Percentiles rank a stretch among this genome's conserved stretches.
phyloP scores from a whole-genome alignment of 352 stramenopile species.

The Blastocystis sp. region DNA sequence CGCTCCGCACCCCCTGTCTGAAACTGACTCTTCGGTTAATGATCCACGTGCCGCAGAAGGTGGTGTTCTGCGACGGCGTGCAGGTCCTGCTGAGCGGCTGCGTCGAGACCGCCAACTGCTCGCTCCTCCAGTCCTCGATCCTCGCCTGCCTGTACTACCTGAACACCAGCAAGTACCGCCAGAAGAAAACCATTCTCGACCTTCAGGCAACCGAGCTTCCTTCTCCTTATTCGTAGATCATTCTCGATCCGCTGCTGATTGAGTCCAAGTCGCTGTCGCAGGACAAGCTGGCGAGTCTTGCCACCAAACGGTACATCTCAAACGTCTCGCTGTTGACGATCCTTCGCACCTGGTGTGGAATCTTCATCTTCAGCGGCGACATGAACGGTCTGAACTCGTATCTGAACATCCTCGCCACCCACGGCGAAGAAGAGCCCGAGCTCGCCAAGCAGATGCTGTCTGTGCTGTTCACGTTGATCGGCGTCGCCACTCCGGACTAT shows the following conservation, averaged over 20 bases:
- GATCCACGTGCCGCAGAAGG: constrained; percentile 39
- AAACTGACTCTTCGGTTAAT: constrained; percentile 39
- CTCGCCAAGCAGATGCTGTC: constrained; percentile 58
- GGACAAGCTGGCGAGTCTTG: constrained; percentile 6
- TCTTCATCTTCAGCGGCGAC: constrained; percentile 65
- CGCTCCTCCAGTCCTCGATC: constrained; percentile 19
- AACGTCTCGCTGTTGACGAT: constrained; percentile 63
- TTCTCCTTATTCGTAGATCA: background rate
- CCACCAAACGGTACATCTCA: constrained; percentile 26
- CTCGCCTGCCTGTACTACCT: constrained; percentile 55
- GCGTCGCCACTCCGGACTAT: constrained; percentile 19
- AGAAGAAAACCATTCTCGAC: constrained; percentile 74
- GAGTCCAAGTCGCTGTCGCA: constrained; percentile 46
- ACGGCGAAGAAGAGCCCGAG: constrained; percentile 54
- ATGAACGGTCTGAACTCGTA: constrained; percentile 59
- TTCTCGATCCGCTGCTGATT: constrained; percentile 39
- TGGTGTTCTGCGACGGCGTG: constrained; percentile 57
- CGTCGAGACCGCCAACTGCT: constrained; percentile 58
- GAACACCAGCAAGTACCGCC: constrained; percentile 28
- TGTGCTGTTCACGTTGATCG: constrained; percentile 60
- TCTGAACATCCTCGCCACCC: constrained; percentile 58
- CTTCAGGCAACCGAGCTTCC: constrained; percentile 1
- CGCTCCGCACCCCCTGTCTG: constrained; percentile 37
- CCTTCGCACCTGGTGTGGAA: constrained; percentile 49
- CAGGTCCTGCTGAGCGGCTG: constrained; percentile 55